These are phyloP conservation scores for Linum trigynum DNA, from an alignment of 345 rosid genomes.

Conservation along the genomic window DNA sequence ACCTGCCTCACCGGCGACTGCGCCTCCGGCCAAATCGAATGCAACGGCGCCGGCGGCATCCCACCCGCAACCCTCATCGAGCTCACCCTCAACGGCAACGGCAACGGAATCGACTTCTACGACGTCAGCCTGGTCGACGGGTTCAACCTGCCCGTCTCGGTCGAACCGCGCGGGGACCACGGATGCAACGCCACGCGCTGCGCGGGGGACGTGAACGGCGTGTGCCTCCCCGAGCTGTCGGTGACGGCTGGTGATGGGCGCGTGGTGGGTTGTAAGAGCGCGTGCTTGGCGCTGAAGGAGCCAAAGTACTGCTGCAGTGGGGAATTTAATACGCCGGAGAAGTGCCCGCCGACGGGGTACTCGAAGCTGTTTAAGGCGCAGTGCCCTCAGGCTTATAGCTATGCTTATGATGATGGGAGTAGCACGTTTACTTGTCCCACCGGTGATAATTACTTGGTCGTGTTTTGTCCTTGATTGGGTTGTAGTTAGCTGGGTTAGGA, in stretches of 20 bases:
- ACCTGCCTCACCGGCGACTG: conserved; percentile 58
- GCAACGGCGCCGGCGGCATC: conserved; percentile 43
- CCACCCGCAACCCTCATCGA: conserved; percentile 57
- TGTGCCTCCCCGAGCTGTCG: conserved; percentile 46
- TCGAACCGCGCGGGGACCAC: conserved; percentile 38
- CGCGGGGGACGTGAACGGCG: conserved; percentile 37
- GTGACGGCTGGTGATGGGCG: conserved; percentile 17
- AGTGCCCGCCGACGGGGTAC: conserved; percentile 43
- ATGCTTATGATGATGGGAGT: conserved; percentile 53
- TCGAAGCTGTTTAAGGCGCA: conserved; percentile 45
- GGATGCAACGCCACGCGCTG: conserved; percentile 43
- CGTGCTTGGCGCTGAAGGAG: conserved; percentile 44
- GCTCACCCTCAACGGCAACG: conserved; percentile 43
- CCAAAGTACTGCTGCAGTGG: conserved; percentile 62
- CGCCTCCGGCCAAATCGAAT: conserved; percentile 33
- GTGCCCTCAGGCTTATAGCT: conserved; percentile 57
- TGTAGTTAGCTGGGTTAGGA: not conserved
- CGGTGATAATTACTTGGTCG: conserved; percentile 39
- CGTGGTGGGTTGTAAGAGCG: conserved; percentile 58
- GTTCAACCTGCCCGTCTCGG: conserved; percentile 51
- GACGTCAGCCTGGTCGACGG: conserved; percentile 72
- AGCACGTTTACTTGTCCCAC: conserved; percentile 47
- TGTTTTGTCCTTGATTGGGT: conserved; percentile 35
- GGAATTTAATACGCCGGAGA: conserved; percentile 37
- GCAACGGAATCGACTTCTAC: conserved; percentile 41